Evolutionary conservation across 768 basidiomycete species (phyloP).

Genomic region (Kwoniella botswanensis): DNA sequence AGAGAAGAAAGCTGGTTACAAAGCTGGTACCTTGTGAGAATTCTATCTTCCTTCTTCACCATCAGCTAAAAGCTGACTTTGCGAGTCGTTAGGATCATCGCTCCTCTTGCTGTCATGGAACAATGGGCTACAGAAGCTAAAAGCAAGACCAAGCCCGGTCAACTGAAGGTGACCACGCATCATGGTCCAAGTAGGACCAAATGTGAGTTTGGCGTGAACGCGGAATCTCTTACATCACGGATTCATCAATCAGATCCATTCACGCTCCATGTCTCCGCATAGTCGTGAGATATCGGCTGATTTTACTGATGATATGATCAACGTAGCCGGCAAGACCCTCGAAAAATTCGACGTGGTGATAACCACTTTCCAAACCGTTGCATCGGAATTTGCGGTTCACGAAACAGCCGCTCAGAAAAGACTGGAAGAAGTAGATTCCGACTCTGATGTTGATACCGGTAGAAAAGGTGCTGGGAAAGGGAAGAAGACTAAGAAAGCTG

Average conservation of each 20-base stretch:
- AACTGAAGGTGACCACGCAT: conserved; percentile 76
- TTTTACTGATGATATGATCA: neutral
- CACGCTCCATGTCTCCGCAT: neutral
- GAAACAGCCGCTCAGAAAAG: conserved; percentile 60
- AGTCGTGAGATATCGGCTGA: neutral
- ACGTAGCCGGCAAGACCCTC: conserved; percentile 52
- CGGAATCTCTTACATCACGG: too few relatives aligned
- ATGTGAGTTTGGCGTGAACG: conserved; percentile 60
- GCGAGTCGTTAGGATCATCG: conserved; percentile 69
- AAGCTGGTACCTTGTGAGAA: conserved; percentile 55
- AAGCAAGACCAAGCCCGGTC: conserved; percentile 67
- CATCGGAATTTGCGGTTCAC: conserved; percentile 73
- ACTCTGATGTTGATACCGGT: conserved; percentile 60
- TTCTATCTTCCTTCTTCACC: neutral
- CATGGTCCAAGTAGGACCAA: conserved; percentile 77
- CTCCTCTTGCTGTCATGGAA: conserved; percentile 81
- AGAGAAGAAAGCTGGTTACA: conserved; percentile 73
- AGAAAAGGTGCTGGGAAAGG: conserved; percentile 60
- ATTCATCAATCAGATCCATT: too few relatives aligned
- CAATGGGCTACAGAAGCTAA: conserved; percentile 90
- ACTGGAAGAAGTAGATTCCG: conserved; percentile 58
- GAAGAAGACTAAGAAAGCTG: conserved; percentile 61
- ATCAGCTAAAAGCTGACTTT: neutral
- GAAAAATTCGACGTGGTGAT: conserved; percentile 62
- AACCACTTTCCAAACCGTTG: conserved; percentile 83